These are phyloP conservation scores for Leccinum uliginosum DNA, from an alignment of 768 basidiomycete genomes.

Conservation along the genomic window DNA sequence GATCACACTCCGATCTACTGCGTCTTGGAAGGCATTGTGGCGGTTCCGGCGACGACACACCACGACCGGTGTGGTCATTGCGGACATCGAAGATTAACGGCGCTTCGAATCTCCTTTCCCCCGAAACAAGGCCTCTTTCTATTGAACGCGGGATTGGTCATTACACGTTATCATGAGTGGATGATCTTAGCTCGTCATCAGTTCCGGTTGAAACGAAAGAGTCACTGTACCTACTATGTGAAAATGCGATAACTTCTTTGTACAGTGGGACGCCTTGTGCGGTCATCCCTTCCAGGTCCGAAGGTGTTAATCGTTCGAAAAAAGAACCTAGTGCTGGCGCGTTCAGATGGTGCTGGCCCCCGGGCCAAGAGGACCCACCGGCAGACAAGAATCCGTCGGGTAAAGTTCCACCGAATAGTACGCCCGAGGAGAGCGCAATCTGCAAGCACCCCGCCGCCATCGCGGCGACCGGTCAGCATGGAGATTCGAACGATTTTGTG, in stretches of 20 bases:
- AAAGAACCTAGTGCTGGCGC: conserved; percentile 5
- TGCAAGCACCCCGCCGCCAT: conserved; percentile 19
- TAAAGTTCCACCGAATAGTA: conserved; percentile 18
- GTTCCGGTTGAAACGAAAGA: conserved; percentile 6
- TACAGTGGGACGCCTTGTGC: not conserved
- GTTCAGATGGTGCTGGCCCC: conserved; percentile 4
- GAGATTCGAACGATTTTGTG: conserved; percentile 13
- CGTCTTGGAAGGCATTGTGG: conserved; percentile 25
- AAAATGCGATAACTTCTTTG: conserved; percentile 3
- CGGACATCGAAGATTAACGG: conserved; percentile 23
- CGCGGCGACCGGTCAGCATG: conserved; percentile 21
- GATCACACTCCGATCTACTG: conserved; percentile 25
- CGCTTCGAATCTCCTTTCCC: conserved; percentile 3
- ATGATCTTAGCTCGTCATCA: not conserved
- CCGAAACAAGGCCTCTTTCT: conserved; percentile 7
- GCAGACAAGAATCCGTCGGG: conserved; percentile 1
- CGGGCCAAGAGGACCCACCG: conserved; percentile 3
- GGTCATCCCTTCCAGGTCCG: conserved; percentile 2
- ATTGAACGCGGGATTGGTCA: conserved; percentile 4
- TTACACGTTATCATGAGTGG: not conserved
- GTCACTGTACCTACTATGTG: not conserved
- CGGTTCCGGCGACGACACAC: conserved; percentile 21
- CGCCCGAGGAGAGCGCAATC: conserved; percentile 19
- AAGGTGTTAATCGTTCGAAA: not conserved
- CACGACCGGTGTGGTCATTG: conserved; percentile 22